Evolutionary conservation across 257 asterid genomes (phyloP).

Genomic region (Lycium barbarum): DNA sequence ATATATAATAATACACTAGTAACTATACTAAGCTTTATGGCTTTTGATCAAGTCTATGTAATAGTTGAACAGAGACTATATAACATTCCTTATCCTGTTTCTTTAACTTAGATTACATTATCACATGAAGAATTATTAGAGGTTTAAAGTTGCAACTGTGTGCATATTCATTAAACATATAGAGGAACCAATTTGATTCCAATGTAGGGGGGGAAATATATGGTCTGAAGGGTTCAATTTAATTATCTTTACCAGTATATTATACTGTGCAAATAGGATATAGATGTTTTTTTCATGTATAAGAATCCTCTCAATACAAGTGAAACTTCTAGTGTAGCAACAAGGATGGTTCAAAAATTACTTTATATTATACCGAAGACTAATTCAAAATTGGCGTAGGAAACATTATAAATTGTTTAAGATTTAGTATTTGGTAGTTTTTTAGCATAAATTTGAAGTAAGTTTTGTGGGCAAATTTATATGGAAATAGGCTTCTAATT

Average conservation of each 20-base stretch:
- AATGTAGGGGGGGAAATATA: neutral
- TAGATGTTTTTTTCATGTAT: too few relatives aligned
- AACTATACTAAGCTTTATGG: slow-evolving; percentile 10
- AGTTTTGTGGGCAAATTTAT: too few relatives aligned
- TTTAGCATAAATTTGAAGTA: too few relatives aligned
- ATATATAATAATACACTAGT: neutral
- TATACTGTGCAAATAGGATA: neutral
- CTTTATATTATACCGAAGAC: neutral
- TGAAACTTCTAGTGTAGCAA: neutral
- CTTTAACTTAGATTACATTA: neutral
- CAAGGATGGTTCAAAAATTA: neutral
- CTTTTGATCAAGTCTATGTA: slow-evolving; percentile 21
- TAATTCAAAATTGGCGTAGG: neutral
- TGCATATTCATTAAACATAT: slow-evolving; percentile 1
- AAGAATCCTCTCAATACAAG: neutral
- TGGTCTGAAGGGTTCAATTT: neutral
- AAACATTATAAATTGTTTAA: neutral
- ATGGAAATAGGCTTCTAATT: too few relatives aligned
- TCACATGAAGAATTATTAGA: neutral
- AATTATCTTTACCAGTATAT: neutral
- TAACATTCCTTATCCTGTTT: neutral
- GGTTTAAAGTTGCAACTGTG: neutral
- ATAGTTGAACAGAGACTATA: neutral
- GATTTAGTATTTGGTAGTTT: neutral
- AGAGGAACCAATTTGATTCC: neutral